A percentile compares a stretch with the other conserved stretches of the same genome.
phyloP scores from a whole-genome alignment of 2,329 filamentous ascomycete genomes.

The Ophiostoma quercus region DNA sequence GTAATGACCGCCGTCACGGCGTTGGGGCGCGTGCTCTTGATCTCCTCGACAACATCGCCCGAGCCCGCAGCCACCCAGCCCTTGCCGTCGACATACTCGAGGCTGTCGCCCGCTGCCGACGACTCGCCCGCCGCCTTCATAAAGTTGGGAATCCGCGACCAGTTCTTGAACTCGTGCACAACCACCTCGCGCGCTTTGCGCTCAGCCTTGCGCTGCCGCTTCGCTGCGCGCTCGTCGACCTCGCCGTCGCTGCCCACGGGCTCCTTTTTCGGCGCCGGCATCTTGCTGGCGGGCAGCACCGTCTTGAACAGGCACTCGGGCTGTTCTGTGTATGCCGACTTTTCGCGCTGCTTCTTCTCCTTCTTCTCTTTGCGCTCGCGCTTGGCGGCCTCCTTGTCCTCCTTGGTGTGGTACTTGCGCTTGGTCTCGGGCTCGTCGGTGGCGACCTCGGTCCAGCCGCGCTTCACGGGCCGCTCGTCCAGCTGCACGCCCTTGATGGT shows the following conservation, averaged over 20 bases:
- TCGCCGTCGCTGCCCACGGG: conserved; percentile 3
- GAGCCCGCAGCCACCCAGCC: conserved; percentile 76
- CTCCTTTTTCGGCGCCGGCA: conserved; percentile 30
- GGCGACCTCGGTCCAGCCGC: conserved; percentile 70
- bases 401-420: conserved; percentile 34
- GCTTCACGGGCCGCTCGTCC: conserved; percentile 71
- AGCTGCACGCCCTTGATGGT: conserved; percentile 64
- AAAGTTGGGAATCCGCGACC: conserved; percentile 75
- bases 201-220: conserved; percentile 53
- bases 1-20: conserved; percentile 26
- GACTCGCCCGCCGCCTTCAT: conserved; percentile 53
- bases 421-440: conserved; percentile 28
- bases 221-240: conserved; percentile 32
- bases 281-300: conserved; percentile 52
- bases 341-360: conserved; percentile 49
- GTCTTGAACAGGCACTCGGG: conserved; percentile 83
- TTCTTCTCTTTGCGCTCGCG: conserved; percentile 45
- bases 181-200: conserved; percentile 49
- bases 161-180: conserved; percentile 87
- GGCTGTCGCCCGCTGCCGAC: conserved; percentile 38
- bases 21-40: conserved; percentile 34
- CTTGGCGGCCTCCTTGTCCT: conserved; percentile 3
- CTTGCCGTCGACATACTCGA: conserved; percentile 71
- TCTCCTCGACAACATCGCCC: conserved; percentile 67
- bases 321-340: conserved; percentile 74